These are phyloP conservation scores for Rhizopus sp. DNA, from an alignment of 371 early-diverging fungal genomes.

Conservation along the genomic window DNA sequence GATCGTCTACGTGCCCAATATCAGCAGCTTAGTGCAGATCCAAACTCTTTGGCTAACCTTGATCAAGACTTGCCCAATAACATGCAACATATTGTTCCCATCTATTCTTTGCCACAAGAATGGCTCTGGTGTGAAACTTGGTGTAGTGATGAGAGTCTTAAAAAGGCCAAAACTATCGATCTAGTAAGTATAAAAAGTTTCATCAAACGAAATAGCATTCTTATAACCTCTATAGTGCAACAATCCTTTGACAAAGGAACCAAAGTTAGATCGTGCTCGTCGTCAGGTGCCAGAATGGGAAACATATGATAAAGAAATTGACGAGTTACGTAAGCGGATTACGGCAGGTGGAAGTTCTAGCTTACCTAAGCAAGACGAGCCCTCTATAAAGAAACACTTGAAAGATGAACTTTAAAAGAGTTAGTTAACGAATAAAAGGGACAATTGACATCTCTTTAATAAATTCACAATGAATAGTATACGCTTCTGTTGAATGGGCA, in stretches of 20 bases:
- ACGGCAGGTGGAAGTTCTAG: neutral
- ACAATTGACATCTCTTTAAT: too few species aligned
- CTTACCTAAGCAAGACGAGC: neutral
- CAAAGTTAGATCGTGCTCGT: conserved; percentile 91
- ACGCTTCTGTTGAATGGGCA: too few species aligned
- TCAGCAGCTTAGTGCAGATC: conserved; percentile 87
- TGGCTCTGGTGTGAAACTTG: conserved; percentile 99
- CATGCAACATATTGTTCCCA: conserved; percentile 90
- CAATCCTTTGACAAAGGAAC: conserved; percentile 96
- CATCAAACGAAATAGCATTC: neutral
- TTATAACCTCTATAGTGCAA: conserved; percentile 71
- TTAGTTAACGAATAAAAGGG: too few species aligned
- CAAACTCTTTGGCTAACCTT: conserved; percentile 88
- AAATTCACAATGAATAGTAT: too few species aligned
- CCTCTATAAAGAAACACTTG: neutral
- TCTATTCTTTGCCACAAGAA: conserved; percentile 90
- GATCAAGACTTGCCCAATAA: conserved; percentile 98
- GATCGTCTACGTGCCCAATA: conserved; percentile 93
- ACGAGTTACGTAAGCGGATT: conserved; percentile 41
- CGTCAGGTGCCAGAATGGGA: conserved; percentile 95
- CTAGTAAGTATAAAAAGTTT: conserved; percentile 56
- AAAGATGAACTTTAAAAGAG: neutral
- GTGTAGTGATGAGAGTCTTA: conserved; percentile 87
- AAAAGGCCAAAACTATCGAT: conserved; percentile 93
- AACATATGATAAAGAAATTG: conserved; percentile 67